Conservation (phyloP, 2,329 filamentous ascomycete genomes). For the Chaetomium sp. region DNA sequence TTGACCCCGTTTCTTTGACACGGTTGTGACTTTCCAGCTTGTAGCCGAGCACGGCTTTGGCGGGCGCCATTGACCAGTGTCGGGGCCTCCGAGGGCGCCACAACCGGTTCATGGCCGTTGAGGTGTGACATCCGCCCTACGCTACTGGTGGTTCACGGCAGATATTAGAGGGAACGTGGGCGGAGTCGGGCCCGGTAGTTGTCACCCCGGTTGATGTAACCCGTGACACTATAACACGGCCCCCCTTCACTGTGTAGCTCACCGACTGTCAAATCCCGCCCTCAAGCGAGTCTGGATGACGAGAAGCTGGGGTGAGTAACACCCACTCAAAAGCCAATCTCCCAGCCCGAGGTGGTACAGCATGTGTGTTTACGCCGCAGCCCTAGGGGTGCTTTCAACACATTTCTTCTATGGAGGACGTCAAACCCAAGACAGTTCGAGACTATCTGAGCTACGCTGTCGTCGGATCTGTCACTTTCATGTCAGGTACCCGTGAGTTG, state of each 20-base stretch:
- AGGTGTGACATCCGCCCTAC: neutral
- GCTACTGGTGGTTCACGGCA: neutral
- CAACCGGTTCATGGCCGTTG: neutral
- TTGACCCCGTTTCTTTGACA: neutral
- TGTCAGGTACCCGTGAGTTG: constrained; percentile 4
- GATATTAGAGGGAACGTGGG: neutral
- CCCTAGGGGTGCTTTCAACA: neutral
- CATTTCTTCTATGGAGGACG: neutral
- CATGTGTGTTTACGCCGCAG: neutral
- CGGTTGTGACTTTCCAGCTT: neutral
- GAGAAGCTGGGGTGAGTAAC: neutral
- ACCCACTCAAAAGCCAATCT: neutral
- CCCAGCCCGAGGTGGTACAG: neutral
- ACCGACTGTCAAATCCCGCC: constrained; percentile 15
- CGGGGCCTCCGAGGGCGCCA: neutral
- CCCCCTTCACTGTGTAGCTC: constrained; percentile 7
- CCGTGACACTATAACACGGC: constrained; percentile 5
- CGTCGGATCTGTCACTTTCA: constrained; percentile 3
- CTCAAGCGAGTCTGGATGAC: neutral
- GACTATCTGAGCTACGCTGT: neutral
- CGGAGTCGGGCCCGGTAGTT: neutral
- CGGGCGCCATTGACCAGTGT: neutral
- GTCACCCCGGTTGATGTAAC: neutral
- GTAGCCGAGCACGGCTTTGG: neutral
- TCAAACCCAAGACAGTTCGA: neutral